Evolutionary conservation across 2,329 filamentous ascomycete genomes (phyloP), one percentile per base, ranked within the genome.

Genomic region (Aaosphaeria arxii): DNA sequence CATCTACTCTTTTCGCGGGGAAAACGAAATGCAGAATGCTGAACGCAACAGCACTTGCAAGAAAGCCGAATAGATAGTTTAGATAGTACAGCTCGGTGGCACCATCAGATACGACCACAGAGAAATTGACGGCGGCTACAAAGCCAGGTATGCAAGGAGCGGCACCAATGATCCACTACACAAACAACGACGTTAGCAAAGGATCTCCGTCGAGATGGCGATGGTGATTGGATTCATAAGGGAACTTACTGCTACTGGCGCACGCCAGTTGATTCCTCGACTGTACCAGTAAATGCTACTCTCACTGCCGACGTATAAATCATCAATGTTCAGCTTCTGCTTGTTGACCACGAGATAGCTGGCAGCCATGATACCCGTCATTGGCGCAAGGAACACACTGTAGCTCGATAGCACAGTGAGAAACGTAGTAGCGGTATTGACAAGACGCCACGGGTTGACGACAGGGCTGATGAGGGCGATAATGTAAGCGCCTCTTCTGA

Each of bases 401-500:
- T 54, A 53, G 4, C 49, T 50, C 30, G 49, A 48, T 35, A 61
- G 47, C 46, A 61, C 60, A 30, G 43, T 52, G 39, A 58, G 40
- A 30, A 56, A 54, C 13, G 48, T 52, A 3, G 45, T 46, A 7
- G 49, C 45, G n/a, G 42, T 52, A 11, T 44, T 30, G 11, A 56
- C 30, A 30, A 58, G 56, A 31, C 53, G 54, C 58, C 58, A 61
- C 0, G 72, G 72, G 9, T 71, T 62, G 4, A 71, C 59, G 1
- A 66, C 53, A 9, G 61, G 58, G 1, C 59, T 61, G 7, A 73
- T 46, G 5, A 71, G 28, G 36, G 59, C 59, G 47, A 69, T 71
- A 11, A 74, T 48, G 9, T 72, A 54, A 54, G 70, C 67, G 30
- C 71, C 72, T 9, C 71, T 59, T 3, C 63, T 53, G 49, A 75